phyloP scores from a whole-genome alignment of 2,329 filamentous ascomycete species.

The Pezicula neosporulosa region DNA sequence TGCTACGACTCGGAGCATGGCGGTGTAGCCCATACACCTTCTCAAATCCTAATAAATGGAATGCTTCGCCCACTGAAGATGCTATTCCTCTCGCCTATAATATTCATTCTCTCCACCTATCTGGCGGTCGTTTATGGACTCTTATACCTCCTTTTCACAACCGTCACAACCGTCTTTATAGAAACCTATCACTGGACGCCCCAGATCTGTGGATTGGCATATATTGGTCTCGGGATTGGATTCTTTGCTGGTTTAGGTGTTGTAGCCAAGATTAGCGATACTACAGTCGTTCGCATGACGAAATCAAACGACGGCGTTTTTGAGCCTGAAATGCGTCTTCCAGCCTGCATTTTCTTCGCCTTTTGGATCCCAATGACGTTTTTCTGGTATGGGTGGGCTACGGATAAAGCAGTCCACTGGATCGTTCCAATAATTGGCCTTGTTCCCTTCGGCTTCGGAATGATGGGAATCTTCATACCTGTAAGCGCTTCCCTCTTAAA shows the following conservation, averaged over 20 bases:
- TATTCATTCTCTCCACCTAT: constrained; percentile 44
- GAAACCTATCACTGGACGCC: constrained; percentile 37
- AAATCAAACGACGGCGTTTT: constrained; percentile 34
- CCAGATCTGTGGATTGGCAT: constrained; percentile 40
- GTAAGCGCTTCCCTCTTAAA: too few species aligned
- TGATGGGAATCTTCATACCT: constrained; percentile 41
- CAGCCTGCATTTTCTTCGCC: constrained; percentile 39
- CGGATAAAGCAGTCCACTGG: constrained; percentile 35
- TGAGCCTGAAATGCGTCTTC: constrained; percentile 37
- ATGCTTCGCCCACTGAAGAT: constrained; percentile 48
- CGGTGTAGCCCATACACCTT: constrained; percentile 11
- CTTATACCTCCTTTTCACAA: constrained; percentile 50
- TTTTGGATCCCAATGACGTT: constrained; percentile 41
- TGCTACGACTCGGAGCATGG: constrained; percentile 37
- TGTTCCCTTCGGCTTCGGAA: constrained; percentile 40
- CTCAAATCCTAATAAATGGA: constrained; percentile 33
- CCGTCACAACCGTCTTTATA: constrained; percentile 47
- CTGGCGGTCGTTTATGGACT: constrained; percentile 50
- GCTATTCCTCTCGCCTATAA: constrained; percentile 32
- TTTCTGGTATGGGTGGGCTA: constrained; percentile 50
- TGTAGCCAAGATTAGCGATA: constrained; percentile 42
- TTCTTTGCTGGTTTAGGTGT: constrained; percentile 34
- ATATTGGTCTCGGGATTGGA: constrained; percentile 40
- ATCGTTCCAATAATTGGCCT: constrained; percentile 42
- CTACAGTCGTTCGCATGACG: constrained; percentile 41